Base-by-base conservation (phyloP, 345 rosid genomes). In the Citropsis articulata region DNA sequence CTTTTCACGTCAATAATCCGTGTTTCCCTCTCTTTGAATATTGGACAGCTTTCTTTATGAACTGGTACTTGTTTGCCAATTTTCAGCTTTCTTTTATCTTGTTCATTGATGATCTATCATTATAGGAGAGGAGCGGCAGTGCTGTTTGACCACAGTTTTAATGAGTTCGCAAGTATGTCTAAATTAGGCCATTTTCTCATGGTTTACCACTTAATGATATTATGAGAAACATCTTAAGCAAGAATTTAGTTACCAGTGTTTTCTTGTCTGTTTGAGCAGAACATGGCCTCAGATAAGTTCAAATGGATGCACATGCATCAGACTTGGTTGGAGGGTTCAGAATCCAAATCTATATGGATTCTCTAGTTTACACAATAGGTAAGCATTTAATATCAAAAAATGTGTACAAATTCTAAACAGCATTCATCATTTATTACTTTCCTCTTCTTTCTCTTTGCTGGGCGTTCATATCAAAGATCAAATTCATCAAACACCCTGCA, bases 281-380 rank as follows among this genome's bases (percentile, higher is more conserved):
- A 67, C 7, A 53, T 66, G 45, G 45, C 45, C 45, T 40, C 45
- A 9, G 28, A 53, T 61, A 27, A 64, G 53, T 81, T 81, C 36
- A 84, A 89, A 40, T 40, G 95, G 90, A 66, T 10, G 77, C 71
- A 89, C 73, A 72, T 94, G 63, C 84, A 91, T 75, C 90, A 93
- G 82, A 91, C 90, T 36, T 94, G 98, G 98, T 79, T 88, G 13
- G 88, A 83, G 80, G 89, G 86, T 40, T 40, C 77, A 40, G 80
- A 78, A 45, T 86, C 78, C 55, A 75, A 68, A 77, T 73, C 81
- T 62, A 18, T 77, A 71, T 84, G 89, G 90, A 25, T 87, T 38
- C 80, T 87, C 72, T 85, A 83, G 79, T 24, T 45, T 18, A 16
- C 66, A 25, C 9, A 73, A 24, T 76, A 27, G 68, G 69, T 65